Evolutionary conservation across 2,329 filamentous ascomycete genomes (phyloP), one percentile per base, ranked within the genome.

Genomic region (Epichloe elymi): DNA sequence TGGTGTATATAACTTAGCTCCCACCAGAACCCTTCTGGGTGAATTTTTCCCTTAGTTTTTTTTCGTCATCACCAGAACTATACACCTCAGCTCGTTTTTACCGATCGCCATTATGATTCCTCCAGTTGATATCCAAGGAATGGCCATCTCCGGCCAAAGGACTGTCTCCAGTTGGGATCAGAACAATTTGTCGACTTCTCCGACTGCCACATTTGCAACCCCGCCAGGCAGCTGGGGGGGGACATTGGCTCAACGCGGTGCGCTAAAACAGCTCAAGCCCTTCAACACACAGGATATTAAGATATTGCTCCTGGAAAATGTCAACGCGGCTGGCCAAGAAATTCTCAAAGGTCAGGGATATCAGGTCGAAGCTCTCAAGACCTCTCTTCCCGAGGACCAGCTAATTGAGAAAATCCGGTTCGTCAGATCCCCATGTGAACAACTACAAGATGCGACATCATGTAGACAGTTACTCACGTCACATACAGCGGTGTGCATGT

Each of bases 271-370:
- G 59, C 73, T 98, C 59, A 96, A 96, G 73, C 93, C 93, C 15
- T 98, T 98, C 71, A 85, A 91, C 65, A 93, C 89, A 20, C 83
- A 91, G 64, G 91, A 97, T 65, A 89, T 98, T 71, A 97, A 96
- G 73, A 95, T 98, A 51, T 72, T 98, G 52, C 77, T 98, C 17
- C 74, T 98, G 35, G 93, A 98, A 67, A 98, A 97, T 70, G 87
- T 98, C 63, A 98, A 98, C 67, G 74, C 88, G 69, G 88, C 88
- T 23, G 93, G 93, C 14, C 80, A 82, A 61, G 83, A 94, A 45
- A 90, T 96, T 52, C 75, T 98, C 52, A 80, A 72, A 52, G 75
- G 73, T 51, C 90, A 98, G 70, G 93, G 93, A 53, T 98, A 98
- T 68, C 93, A 98, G 70, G 93, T 98, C 36, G 93, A 98, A 70